A percentile compares a stretch with the other conserved stretches of the same genome.
phyloP scores from a whole-genome alignment of 2,329 filamentous ascomycete genomes.

The Paecilomyces niveus region DNA sequence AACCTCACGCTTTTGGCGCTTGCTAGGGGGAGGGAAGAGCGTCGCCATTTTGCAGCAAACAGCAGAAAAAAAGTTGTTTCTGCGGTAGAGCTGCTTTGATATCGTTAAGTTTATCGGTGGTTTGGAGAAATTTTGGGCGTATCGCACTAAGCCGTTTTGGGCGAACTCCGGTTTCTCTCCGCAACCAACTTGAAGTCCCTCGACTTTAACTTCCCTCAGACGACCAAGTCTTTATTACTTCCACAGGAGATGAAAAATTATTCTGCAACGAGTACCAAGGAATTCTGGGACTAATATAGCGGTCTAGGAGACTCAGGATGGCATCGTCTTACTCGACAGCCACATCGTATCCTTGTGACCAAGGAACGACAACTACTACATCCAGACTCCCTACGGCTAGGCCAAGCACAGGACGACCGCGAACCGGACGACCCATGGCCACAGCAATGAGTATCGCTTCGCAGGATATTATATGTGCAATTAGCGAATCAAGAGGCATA shows the following conservation, averaged over 20 bases:
- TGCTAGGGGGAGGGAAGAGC: constrained; percentile 73
- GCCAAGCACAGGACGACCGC: constrained; percentile 40
- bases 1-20: constrained; percentile 72
- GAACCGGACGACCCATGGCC: constrained; percentile 46
- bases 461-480: constrained; percentile 77
- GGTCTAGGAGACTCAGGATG: not conserved
- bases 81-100: not conserved
- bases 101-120: not conserved
- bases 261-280: not conserved
- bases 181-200: not conserved
- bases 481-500: constrained; percentile 81
- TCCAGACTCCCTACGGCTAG: constrained; percentile 16
- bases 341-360: constrained; percentile 3
- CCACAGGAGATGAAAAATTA: not conserved
- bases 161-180: constrained; percentile 5
- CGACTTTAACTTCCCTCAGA: not conserved
- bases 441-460: constrained; percentile 49
- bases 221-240: not conserved
- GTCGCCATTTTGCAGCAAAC: constrained; percentile 59
- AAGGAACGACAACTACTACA: constrained; percentile 8
- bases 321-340: constrained; percentile 1
- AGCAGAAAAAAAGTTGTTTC: not conserved
- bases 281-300: not conserved
- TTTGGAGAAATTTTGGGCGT: constrained; percentile 5
- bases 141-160: constrained; percentile 2